Base-by-base conservation (phyloP, 176 grass and related monocot genomes). In the Alloteropsis semialata region DNA sequence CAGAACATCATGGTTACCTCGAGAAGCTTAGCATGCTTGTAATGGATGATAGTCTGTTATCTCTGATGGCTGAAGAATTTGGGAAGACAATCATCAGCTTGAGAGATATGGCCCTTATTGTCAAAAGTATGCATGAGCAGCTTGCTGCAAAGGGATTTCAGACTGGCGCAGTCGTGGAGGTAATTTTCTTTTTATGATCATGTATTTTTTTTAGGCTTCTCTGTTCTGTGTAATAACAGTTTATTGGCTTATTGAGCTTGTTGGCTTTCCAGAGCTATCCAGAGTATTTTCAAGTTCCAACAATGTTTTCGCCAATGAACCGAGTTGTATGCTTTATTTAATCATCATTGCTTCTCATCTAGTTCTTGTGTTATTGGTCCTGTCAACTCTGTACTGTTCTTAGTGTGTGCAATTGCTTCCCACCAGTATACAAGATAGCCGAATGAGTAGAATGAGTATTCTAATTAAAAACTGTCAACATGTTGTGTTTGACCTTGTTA, bases 61-160 rank as follows among this genome's bases (percentile, higher is more conserved):
- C 79, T 46, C 77, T 90, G 48, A 86, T 95, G 72, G 51, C 81
- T 73, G 80, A 98, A 84, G 84, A 98, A 79, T 95, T 90, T 79
- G 88, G 89, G 56, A 91, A 92, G 80, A 93, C 88, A 65, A 69
- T 88, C 24, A 86, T 65, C 25, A 88, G 39, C 50, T 87, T 98
- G 81, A 92, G 82, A 92, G 80, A 91, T 49, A 90, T 98, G 80
- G 74, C 80, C 46, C 68, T 88, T 90, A 53, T 91, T 76, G 73
- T 93, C 81, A 94, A 93, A 64, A 88, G 81, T 82, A 92, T 95
- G 91, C 92, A 87, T 56, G 75, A 90, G 33, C 87, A 95, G 25
- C 84, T 98, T 82, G 74, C 65, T 95, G 87, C 50, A 30, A 93
- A 85, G 81, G 90, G 90, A 16, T 67, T 88, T 86, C 77, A 59